These are phyloP conservation scores for Rhizoctonia solani DNA, from an alignment of 1,284 basidiomycete species.

Conservation along the genomic window DNA sequence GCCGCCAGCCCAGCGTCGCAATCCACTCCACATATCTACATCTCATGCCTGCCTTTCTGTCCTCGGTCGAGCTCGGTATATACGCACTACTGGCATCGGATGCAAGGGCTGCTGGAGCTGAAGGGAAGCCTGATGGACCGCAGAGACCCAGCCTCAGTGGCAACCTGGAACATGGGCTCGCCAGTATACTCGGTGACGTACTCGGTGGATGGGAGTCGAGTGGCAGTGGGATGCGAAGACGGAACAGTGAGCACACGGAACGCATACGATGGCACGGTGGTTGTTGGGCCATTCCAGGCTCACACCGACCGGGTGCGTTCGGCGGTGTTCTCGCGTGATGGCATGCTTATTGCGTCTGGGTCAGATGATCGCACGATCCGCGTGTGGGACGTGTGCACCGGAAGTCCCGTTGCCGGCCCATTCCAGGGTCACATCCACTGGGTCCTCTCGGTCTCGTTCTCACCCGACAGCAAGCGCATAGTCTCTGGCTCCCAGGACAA, in stretches of 20 bases:
- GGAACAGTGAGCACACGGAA: not conserved
- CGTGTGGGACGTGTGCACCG: too few relatives aligned
- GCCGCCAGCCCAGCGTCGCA: not conserved
- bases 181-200: not conserved
- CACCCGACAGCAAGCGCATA: too few relatives aligned
- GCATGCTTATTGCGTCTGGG: slow-evolving; percentile 15
- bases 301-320: slow-evolving; percentile 14
- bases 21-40: not conserved
- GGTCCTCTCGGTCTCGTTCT: too few relatives aligned
- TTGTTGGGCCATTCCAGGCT: slow-evolving; percentile 4
- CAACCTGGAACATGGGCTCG: not conserved
- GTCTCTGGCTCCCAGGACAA: too few relatives aligned
- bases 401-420: too few relatives aligned
- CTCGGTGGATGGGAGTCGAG: not conserved
- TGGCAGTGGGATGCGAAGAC: not conserved
- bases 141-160: not conserved
- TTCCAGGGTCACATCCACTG: too few relatives aligned
- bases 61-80: not conserved
- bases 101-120: not conserved
- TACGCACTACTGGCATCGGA: not conserved
- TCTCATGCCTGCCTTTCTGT: not conserved
- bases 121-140: not conserved
- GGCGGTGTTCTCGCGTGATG: slow-evolving; percentile 22
- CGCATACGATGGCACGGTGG: not conserved
- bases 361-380: too few relatives aligned